Base-by-base conservation (phyloP, 106 monocot genomes). In the Apostasia shenzhenica region DNA sequence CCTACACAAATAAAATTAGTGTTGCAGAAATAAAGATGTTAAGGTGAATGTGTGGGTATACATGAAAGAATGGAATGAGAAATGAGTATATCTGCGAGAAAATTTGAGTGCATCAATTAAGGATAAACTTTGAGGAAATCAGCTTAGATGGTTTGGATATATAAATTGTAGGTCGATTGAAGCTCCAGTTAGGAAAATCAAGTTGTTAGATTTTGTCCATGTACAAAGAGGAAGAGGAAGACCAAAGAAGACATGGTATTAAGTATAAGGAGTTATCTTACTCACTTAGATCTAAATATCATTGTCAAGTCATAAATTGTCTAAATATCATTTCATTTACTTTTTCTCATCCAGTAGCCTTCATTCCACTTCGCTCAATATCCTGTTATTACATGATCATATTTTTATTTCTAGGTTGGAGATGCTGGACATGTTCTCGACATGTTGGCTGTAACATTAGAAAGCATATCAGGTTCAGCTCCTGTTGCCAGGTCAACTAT, bases 361-460 rank as follows among this genome's bases (percentile, higher is more conserved):
- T 5, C 4, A 8, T 50, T 45, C 3, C 12, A 44, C 10, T 6
- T 2, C 44, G 5, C 6, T 9, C 3, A 12, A 43, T 62, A 45
- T 62, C 44, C 6, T 45, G 13, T 62, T 8, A 48, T 48, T 6
- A 64, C 63, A 5, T 7, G 8, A 37, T 39, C 2, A 12, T 48
- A 46, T 46, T 43, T 64, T 14, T 6, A 47, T 11, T 45, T 48
- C 57, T 78, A 97, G 97, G 76, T 97, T 72, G 97, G 87, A 39
- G 92, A 97, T 79, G 86, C 86, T 41, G 92, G 89, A 9, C 97
- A 89, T 77, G 79, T 97, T 79, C 86, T 97, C 71, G 89, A 92
- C 61, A 81, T 79, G 68, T 75, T 97, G 84, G 84, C 97, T 52
- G 78, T 92, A 44, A 77, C 87, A 69, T 66, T 97, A 59, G 97